phyloP scores from a whole-genome alignment of 805 yeast genomes.

The Candida ponderosae region DNA sequence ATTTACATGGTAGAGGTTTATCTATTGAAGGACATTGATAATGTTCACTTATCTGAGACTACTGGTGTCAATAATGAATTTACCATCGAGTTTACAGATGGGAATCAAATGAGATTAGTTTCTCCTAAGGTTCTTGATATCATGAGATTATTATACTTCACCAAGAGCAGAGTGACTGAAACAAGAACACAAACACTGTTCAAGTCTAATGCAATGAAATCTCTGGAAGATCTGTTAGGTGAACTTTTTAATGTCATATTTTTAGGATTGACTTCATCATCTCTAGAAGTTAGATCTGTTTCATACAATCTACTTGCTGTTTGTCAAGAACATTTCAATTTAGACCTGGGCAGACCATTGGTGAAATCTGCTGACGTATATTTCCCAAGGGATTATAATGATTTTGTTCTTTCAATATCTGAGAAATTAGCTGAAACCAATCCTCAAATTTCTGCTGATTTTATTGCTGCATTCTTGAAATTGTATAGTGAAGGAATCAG shows the following conservation, averaged over 20 bases:
- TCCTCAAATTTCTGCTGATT: constrained; percentile 55
- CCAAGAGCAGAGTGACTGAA: constrained; percentile 46
- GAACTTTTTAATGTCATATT: constrained; percentile 56
- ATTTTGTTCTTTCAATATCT: constrained; percentile 52
- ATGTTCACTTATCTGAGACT: constrained; percentile 30
- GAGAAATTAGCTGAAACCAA: constrained; percentile 44
- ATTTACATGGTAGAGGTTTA: constrained; percentile 35
- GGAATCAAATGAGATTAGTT: constrained; percentile 30
- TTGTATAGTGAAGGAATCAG: constrained; percentile 38
- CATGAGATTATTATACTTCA: constrained; percentile 61
- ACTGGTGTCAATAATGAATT: constrained; percentile 46
- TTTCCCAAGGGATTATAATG: constrained; percentile 60
- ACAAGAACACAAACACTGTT: constrained; percentile 4
- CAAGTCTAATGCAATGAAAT: constrained; percentile 13
- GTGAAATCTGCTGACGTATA: constrained; percentile 50
- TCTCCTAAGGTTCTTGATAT: constrained; percentile 53
- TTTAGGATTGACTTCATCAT: constrained; percentile 57
- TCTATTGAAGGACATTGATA: constrained; percentile 30
- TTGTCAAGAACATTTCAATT: constrained; percentile 47
- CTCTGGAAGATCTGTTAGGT: constrained; percentile 40
- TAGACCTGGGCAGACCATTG: constrained; percentile 51
- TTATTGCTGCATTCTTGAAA: constrained; percentile 40
- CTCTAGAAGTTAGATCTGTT: constrained; percentile 51
- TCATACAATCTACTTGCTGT: constrained; percentile 59
- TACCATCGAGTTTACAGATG: constrained; percentile 31